Conservation (phyloP, 768 basidiomycete species). For the Termitomyces sp. region DNA sequence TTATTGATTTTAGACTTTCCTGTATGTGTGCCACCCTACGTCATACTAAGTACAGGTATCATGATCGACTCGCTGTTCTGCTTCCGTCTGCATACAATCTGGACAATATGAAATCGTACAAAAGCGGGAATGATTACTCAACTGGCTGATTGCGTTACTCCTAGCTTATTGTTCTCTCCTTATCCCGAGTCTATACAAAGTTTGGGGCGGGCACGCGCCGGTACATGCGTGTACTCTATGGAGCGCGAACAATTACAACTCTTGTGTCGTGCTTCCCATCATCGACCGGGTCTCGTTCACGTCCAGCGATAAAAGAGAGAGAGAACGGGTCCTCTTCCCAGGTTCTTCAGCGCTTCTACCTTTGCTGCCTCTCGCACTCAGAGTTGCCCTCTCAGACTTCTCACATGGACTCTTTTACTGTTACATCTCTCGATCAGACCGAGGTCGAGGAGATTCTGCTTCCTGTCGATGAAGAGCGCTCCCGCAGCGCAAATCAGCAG, state of each 20-base stretch:
- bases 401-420: conserved; percentile 9
- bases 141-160: neutral
- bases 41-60: neutral
- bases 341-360: neutral
- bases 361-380: neutral
- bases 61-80: neutral
- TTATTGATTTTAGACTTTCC: neutral
- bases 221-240: neutral
- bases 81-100: neutral
- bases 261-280: neutral
- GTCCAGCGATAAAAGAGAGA: neutral
- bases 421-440: neutral
- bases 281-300: neutral
- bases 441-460: conserved; percentile 2
- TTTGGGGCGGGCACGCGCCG: neutral
- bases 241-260: neutral
- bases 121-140: neutral
- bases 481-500: neutral
- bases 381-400: neutral
- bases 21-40: neutral
- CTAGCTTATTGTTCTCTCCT: neutral
- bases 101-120: neutral
- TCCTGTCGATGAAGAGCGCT: neutral
- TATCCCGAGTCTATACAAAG: neutral
- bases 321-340: neutral